phyloP scores from a whole-genome alignment of 805 yeast genomes.

The Wickerhamiella dianesei region DNA sequence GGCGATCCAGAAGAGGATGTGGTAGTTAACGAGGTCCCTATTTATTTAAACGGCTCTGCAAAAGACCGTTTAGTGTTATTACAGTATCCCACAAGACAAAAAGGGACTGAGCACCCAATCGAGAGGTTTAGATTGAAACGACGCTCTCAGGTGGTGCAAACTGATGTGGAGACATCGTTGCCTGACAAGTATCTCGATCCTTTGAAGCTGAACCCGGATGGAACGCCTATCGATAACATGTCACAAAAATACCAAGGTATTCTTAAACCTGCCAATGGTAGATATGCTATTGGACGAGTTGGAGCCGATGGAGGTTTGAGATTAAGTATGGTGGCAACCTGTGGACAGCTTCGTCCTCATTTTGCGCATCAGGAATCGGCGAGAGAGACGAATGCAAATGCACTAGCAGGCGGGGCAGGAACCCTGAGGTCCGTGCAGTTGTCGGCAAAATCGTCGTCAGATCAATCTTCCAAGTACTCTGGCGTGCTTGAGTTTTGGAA shows the following conservation, averaged over 20 bases:
- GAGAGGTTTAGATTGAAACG: constrained; percentile 41
- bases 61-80: constrained; percentile 30
- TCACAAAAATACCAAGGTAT: constrained; percentile 60
- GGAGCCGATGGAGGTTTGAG: constrained; percentile 34
- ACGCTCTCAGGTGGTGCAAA: constrained; percentile 49
- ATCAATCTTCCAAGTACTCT: constrained; percentile 47
- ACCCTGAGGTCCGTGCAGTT: constrained; percentile 57
- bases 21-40: constrained; percentile 46
- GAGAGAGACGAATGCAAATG: background rate
- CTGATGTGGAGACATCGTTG: constrained; percentile 56
- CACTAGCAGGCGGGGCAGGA: constrained; percentile 14
- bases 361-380: constrained; percentile 45
- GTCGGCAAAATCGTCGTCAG: constrained; percentile 53
- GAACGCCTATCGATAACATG: constrained; percentile 15
- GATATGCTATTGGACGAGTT: constrained; percentile 29
- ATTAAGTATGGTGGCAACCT: constrained; percentile 48
- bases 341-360: constrained; percentile 69
- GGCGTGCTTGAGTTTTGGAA: constrained; percentile 59
- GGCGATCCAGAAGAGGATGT: constrained; percentile 36
- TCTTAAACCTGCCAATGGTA: constrained; percentile 26
- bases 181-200: constrained; percentile 55
- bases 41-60: constrained; percentile 29
- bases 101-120: background rate
- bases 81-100: constrained; percentile 46
- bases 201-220: background rate